Evolutionary conservation across 2,329 filamentous ascomycete genomes (phyloP), one percentile per base, ranked within the genome.

Genomic region (Pseudonectria buxi): DNA sequence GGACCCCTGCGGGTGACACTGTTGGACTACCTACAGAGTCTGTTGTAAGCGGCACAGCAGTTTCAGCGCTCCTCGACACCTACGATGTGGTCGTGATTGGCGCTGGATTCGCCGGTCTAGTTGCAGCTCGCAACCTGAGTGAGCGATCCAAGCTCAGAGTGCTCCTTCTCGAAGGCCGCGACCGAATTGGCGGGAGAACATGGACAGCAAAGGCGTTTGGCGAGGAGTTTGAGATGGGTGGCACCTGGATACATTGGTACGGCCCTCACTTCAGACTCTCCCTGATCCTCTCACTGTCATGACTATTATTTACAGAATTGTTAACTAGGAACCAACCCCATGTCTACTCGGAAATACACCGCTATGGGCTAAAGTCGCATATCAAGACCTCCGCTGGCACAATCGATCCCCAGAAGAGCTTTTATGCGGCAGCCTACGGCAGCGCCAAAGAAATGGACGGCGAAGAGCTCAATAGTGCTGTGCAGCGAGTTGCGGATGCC

Each of bases 161-260:
- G 1, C 41, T 64, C 2, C 40, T 63, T 3, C 29, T 65, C 0
- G 62, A 66, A 38, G 64, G 54, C 4, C 56, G 63, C 0, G 62
- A 66, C 36, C 59, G 63, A 3, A 61, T 66, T n/a, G 63, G 62
- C 4, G 63, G 63, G 2, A 55, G 62, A 5, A 64, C 61, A 28
- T 67, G 61, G 62, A 62, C 58, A 0, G 56, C 60, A 0, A 45
- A 51, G 7, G 46, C 47, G n/a, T 14, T 58, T 1, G 58, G 59
- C 1, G 54, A 53, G 11, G 53, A 57, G 0, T 53, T 61, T 26
- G 64, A 67, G 33, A 64, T 67, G 58, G 63, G 63, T 9, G 63
- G 63, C 0, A 65, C 63, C 1, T 67, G 62, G 61, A 52, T 66
- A 1, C 59, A 63, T 32, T 59, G 55, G 57, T 30, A 59, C 14